Conservation (phyloP, 2,329 filamentous ascomycete genomes). For the Colletotrichum sp. region DNA sequence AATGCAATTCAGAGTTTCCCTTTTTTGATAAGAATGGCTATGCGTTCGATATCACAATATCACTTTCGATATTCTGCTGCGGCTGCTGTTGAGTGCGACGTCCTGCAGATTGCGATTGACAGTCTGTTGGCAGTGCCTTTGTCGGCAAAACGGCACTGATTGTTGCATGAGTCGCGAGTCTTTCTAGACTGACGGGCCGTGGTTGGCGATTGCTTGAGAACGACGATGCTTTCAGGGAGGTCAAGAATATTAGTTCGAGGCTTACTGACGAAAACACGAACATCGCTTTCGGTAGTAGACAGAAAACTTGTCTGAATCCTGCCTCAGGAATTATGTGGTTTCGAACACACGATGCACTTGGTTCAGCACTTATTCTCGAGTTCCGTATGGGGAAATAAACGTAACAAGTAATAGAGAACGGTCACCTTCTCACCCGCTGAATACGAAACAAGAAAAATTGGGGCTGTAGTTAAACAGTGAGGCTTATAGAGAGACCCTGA, state of each 20-base stretch:
- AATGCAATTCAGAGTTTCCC: neutral
- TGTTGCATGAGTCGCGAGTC: neutral
- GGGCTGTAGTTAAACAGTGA: neutral
- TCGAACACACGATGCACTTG: neutral
- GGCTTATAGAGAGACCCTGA: neutral
- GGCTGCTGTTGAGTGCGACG: neutral
- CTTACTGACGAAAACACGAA: neutral
- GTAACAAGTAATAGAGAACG: neutral
- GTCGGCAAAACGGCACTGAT: neutral
- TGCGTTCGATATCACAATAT: neutral
- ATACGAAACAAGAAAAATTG: neutral
- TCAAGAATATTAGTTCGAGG: neutral
- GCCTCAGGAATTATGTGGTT: neutral
- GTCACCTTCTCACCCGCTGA: rapidly evolving
- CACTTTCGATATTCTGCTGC: neutral
- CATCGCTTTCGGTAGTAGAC: neutral
- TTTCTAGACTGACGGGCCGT: rapidly evolving
- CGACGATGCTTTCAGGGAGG: neutral
- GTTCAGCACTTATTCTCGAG: rapidly evolving
- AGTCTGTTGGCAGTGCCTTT: neutral
- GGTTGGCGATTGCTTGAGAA: neutral
- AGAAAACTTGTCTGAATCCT: neutral
- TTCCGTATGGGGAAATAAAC: neutral
- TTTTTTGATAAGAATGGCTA: neutral
- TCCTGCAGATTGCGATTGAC: neutral